Conservation (phyloP, 805 yeast species). For the Wickerhamomyces strasburgensis region DNA sequence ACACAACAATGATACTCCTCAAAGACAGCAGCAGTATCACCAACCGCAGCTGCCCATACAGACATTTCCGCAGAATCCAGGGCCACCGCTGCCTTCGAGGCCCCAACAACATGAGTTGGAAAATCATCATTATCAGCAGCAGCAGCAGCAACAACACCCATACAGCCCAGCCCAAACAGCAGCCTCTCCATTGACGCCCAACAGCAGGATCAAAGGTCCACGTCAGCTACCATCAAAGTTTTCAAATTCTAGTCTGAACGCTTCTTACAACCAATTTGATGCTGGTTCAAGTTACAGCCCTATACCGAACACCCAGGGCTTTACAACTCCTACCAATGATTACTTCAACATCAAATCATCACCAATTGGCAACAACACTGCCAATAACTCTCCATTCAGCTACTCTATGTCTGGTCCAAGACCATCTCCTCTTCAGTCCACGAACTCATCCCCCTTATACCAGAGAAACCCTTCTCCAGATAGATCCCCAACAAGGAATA, state of each 20-base stretch:
- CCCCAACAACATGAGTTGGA: conserved; percentile 21
- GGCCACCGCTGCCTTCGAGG: conserved; percentile 21
- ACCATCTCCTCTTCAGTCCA: conserved; percentile 8
- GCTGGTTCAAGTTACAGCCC: too few species aligned
- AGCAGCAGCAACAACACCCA: background rate
- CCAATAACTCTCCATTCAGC: background rate
- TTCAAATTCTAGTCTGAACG: conserved; percentile 11
- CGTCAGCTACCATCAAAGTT: conserved; percentile 18
- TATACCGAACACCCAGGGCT: too few species aligned
- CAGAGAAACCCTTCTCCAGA: conserved; percentile 8
- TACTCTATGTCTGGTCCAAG: conserved; percentile 9
- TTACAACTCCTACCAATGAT: background rate
- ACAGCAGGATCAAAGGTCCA: conserved; percentile 17
- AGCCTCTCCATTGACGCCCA: conserved; percentile 2
- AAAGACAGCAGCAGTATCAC: too few species aligned
- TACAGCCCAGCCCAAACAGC: conserved; percentile 1
- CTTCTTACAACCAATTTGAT: too few species aligned
- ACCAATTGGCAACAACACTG: too few species aligned
- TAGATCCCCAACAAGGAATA: conserved; percentile 9
- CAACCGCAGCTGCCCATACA: too few species aligned
- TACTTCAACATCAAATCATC: background rate
- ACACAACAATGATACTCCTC: too few species aligned
- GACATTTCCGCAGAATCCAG: conserved; percentile 1
- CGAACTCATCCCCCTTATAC: conserved; percentile 7
- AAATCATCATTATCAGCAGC: conserved; percentile 9